Evolutionary conservation across 345 rosid species (phyloP).

Genomic region (Corymbia maculata): DNA sequence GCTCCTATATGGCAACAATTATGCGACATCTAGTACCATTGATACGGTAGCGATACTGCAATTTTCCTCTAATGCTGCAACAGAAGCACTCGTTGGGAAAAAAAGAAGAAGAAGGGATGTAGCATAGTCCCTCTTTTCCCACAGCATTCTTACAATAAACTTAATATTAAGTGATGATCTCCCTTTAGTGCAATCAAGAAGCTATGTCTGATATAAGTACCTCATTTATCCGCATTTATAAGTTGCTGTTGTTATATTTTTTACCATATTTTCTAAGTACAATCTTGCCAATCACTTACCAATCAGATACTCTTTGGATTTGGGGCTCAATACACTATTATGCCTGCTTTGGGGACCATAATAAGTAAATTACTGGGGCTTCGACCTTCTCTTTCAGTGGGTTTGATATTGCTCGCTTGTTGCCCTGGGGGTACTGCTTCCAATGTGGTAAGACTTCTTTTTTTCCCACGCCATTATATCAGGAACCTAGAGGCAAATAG

Average conservation of each 20-base stretch:
- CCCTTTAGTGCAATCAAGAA: background rate
- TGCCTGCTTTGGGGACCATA: slow-evolving; percentile 37
- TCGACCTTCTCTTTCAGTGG: slow-evolving; percentile 53
- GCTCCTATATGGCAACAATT: background rate
- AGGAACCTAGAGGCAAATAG: background rate
- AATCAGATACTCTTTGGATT: slow-evolving; percentile 61
- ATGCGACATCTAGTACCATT: background rate
- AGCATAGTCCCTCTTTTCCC: background rate
- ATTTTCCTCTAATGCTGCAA: background rate
- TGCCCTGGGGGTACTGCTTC: slow-evolving; percentile 76
- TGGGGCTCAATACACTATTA: slow-evolving; percentile 51
- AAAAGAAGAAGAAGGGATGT: background rate
- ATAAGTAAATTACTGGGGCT: slow-evolving; percentile 47
- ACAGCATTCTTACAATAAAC: background rate
- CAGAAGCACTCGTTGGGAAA: background rate
- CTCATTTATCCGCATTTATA: background rate
- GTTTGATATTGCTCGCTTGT: slow-evolving; percentile 50
- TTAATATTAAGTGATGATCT: background rate
- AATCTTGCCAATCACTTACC: background rate
- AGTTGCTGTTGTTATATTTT: background rate
- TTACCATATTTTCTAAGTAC: background rate
- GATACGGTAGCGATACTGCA: background rate
- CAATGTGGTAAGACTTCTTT: slow-evolving; percentile 46
- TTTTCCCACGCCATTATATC: background rate
- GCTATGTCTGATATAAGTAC: background rate